Evolutionary conservation across 2,329 filamentous ascomycete species (phyloP).

Genomic region (Domatiomyces globalis): DNA sequence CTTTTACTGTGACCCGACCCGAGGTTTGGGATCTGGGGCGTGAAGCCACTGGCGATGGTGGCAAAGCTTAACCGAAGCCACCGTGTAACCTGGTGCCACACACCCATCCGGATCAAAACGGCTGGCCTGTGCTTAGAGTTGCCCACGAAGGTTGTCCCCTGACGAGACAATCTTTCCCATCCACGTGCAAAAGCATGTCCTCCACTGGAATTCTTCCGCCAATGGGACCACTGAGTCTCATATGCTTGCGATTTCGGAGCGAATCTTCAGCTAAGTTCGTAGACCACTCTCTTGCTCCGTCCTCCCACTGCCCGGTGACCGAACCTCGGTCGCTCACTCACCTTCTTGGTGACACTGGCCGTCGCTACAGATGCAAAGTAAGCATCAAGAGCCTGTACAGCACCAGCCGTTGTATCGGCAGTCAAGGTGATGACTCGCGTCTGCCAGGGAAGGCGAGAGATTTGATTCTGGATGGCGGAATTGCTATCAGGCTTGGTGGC

Average conservation of each 20-base stretch:
- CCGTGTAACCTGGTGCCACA: too few relatives aligned
- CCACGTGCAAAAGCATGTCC: neutral
- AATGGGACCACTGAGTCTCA: neutral
- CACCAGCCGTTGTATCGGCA: slow-evolving; percentile 6
- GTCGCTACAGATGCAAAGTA: neutral
- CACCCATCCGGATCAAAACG: neutral
- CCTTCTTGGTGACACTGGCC: neutral
- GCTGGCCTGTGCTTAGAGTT: neutral
- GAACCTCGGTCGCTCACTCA: too few relatives aligned
- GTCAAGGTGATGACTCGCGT: slow-evolving; percentile 6
- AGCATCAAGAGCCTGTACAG: slow-evolving; percentile 6
- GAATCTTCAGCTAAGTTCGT: too few relatives aligned
- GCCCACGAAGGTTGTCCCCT: neutral
- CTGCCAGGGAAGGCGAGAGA: slow-evolving; percentile 7
- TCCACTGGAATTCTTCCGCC: neutral
- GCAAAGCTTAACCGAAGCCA: neutral
- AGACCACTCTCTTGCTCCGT: neutral
- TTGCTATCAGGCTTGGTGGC: neutral
- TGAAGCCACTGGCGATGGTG: neutral
- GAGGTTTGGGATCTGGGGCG: neutral
- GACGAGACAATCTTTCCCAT: neutral
- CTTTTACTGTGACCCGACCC: neutral
- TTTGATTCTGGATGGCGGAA: neutral
- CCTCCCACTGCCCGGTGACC: neutral
- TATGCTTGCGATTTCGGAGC: too few relatives aligned